These are phyloP conservation scores for Albatrellus ellisii DNA, from an alignment of 768 basidiomycete genomes.

Conservation along the genomic window DNA sequence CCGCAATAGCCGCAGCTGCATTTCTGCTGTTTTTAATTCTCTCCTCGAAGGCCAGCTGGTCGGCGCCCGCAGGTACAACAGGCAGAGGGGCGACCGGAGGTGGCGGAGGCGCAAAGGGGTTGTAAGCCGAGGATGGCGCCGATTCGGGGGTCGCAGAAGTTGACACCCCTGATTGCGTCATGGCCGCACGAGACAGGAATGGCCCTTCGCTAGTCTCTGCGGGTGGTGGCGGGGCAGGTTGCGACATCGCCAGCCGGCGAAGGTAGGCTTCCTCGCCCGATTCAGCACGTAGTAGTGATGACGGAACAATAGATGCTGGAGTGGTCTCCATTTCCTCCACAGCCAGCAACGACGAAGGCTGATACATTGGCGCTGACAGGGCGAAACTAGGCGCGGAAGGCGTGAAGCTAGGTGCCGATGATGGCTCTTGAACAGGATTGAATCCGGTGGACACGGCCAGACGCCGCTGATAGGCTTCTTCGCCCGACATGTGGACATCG, in stretches of 20 bases:
- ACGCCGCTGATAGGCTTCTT: slow-evolving; percentile 67
- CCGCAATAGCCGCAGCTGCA: slow-evolving; percentile 75
- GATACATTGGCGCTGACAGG: background rate
- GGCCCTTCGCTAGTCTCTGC: slow-evolving; percentile 18
- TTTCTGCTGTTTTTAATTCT: slow-evolving; percentile 38
- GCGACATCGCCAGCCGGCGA: slow-evolving; percentile 2
- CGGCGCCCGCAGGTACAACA: slow-evolving; percentile 21
- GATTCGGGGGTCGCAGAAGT: slow-evolving; percentile 13
- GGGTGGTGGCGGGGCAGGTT: slow-evolving; percentile 11
- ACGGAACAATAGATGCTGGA: background rate
- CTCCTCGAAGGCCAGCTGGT: slow-evolving; percentile 39
- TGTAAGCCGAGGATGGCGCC: slow-evolving; percentile 46
- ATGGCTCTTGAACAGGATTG: slow-evolving; percentile 8
- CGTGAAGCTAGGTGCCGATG: background rate
- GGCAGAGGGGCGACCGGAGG: slow-evolving; percentile 45
- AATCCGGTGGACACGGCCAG: slow-evolving; percentile 46
- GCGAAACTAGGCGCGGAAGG: background rate
- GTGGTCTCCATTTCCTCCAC: background rate
- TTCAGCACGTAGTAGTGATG: background rate
- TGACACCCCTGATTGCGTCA: slow-evolving; percentile 18
- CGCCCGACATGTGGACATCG: slow-evolving; percentile 46
- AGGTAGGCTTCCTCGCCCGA: slow-evolving; percentile 1
- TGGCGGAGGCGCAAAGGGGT: slow-evolving; percentile 54
- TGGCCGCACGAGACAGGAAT: slow-evolving; percentile 15
- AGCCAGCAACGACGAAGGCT: background rate